Base-by-base conservation (phyloP, 805 yeast species). In the Diddensiella transvaalensis region DNA sequence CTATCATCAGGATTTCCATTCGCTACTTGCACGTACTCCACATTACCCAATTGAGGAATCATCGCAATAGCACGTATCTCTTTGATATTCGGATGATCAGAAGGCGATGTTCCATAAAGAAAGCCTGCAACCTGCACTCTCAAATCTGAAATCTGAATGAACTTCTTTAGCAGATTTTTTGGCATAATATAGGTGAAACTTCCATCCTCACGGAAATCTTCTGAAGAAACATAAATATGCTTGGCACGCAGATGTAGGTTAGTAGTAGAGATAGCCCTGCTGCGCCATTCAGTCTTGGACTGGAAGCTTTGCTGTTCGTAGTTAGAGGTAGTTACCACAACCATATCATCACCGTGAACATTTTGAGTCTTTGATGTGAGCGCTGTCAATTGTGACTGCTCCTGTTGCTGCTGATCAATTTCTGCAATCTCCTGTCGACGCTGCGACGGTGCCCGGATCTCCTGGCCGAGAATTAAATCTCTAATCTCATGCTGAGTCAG, bases 311-410 rank as follows among this genome's bases (percentile, higher is more conserved):
- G 83, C 59, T 87, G 93, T 63, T 89, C 99, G 62, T 86, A 90
- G 53, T 80, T 80, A 15, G 90, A 81, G 0, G 98, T 89, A 0
- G 98, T 89, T 24, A 91, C 96, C 0, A 96, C 91, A 37, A 86
- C 84, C 59, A 93, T 91, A 59, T 90, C 95, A 62, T 93, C 99
- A 29, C 99, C 99, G 60, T 90, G 97, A 1, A 87, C 96, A 61
- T 88, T 93, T 22, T 82, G 82, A 0, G 95, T 85, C 48, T 82
- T 84, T 0, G 95, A 82, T 58, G 87, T 89, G 57, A 83, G 75
- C 0, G 95, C 93, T 0, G 89, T 79, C 26, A 83, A 68, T 21
- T 56, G 53, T 32, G 67, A 63, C 13, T 48, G 50, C 11, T 65
- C 69, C 23, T 62, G 70, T 29, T 70, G 74, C 42, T 69, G 69